Evolutionary conservation across 176 grass and related monocot genomes (phyloP).

Genomic region (Bothriochloa decipiens): DNA sequence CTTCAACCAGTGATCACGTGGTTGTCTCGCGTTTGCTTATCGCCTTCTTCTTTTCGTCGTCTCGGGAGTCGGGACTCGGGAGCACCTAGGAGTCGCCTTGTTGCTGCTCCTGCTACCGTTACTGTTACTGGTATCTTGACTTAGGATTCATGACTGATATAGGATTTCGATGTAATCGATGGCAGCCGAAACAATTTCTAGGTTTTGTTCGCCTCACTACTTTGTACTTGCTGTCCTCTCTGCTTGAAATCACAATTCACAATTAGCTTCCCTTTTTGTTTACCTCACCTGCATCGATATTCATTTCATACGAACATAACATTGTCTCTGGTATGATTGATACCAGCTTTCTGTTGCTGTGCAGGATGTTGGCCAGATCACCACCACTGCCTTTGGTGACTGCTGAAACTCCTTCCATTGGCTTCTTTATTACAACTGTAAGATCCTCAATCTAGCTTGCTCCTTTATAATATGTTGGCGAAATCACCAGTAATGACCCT

Average conservation of each 20-base stretch:
- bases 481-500: neutral
- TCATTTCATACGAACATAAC: too few species aligned
- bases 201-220: neutral
- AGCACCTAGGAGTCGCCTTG: neutral
- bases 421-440: slow-evolving; percentile 47
- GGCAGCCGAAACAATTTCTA: neutral
- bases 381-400: slow-evolving; percentile 36
- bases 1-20: neutral
- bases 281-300: neutral
- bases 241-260: too few species aligned
- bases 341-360: neutral
- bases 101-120: neutral
- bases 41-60: neutral
- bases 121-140: neutral
- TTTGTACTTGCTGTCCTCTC: neutral
- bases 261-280: too few species aligned
- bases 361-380: slow-evolving; percentile 52
- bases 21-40: neutral
- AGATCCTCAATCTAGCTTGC: slow-evolving; percentile 31
- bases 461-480: neutral
- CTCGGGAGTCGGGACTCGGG: too few species aligned
- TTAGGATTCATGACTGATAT: neutral
- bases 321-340: too few species aligned
- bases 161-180: neutral
- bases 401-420: slow-evolving; percentile 36